phyloP scores from a whole-genome alignment of 371 early-diverging fungal genomes.

The Gilbertella persicaria region DNA sequence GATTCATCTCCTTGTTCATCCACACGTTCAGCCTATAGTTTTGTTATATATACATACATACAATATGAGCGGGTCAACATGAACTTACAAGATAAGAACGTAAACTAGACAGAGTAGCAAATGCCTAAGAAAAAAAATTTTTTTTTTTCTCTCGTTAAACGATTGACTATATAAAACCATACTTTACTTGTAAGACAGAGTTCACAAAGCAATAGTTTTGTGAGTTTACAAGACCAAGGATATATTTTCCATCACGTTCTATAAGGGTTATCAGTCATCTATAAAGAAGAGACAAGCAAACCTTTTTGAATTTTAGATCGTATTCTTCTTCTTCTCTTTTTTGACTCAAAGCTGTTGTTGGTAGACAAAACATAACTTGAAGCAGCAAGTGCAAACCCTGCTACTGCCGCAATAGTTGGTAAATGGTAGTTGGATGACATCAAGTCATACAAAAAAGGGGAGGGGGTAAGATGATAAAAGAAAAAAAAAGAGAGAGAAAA shows the following conservation, averaged over 20 bases:
- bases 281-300: not conserved
- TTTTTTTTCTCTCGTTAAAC: not conserved
- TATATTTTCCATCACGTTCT: slow-evolving; percentile 51
- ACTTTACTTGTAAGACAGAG: slow-evolving; percentile 76
- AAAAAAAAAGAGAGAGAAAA: slow-evolving; percentile 2
- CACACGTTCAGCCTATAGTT: slow-evolving; percentile 46
- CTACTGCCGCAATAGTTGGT: slow-evolving; percentile 51
- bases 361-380: slow-evolving; percentile 42
- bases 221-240: slow-evolving; percentile 76
- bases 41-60: not conserved
- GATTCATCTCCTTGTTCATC: slow-evolving; percentile 55
- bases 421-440: slow-evolving; percentile 49
- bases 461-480: not conserved
- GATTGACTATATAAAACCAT: slow-evolving; percentile 47
- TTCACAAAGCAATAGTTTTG: slow-evolving; percentile 93
- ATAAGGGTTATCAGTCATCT: not conserved
- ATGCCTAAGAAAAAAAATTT: not conserved
- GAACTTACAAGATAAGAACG: slow-evolving; percentile 45
- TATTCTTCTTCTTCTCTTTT: slow-evolving; percentile 42
- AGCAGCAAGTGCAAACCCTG: slow-evolving; percentile 52
- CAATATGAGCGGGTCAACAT: not conserved
- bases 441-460: not conserved
- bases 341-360: slow-evolving; percentile 31
- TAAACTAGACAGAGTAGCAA: slow-evolving; percentile 42
- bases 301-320: slow-evolving; percentile 43